These are phyloP conservation scores for Ceratobasidium sp. DNA, from an alignment of 1,284 basidiomycete species.

Conservation along the genomic window DNA sequence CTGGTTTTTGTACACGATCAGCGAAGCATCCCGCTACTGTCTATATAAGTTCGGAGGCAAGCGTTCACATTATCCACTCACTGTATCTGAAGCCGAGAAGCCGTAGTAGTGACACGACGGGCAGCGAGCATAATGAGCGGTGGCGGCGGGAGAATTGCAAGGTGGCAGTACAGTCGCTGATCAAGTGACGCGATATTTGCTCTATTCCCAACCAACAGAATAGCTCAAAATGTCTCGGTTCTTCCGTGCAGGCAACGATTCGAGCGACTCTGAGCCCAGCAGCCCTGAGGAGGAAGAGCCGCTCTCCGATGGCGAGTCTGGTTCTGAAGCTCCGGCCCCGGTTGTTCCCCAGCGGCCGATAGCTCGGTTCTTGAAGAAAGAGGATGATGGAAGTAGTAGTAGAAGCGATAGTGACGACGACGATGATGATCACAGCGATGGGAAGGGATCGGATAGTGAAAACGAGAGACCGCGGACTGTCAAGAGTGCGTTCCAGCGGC, in stretches of 20 bases:
- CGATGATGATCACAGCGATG: slow-evolving; percentile 57
- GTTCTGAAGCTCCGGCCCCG: slow-evolving; percentile 56
- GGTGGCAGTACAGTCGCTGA: neutral
- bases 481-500: slow-evolving; percentile 89
- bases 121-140: slow-evolving; percentile 34
- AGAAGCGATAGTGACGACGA: slow-evolving; percentile 59
- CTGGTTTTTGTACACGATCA: slow-evolving; percentile 83
- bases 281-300: slow-evolving; percentile 83
- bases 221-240: slow-evolving; percentile 85
- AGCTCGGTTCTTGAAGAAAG: slow-evolving; percentile 73
- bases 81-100: slow-evolving; percentile 29
- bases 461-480: slow-evolving; percentile 78
- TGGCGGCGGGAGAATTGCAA: slow-evolving; percentile 39
- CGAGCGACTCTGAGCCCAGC: slow-evolving; percentile 85
- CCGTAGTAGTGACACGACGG: slow-evolving; percentile 26
- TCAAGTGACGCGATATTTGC: slow-evolving; percentile 36
- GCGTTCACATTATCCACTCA: neutral
- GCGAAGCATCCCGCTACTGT: slow-evolving; percentile 63
- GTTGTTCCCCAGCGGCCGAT: slow-evolving; percentile 67
- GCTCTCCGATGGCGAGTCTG: slow-evolving; percentile 77
- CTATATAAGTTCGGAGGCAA: neutral
- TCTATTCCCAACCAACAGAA: slow-evolving; percentile 5
- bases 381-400: slow-evolving; percentile 65
- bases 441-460: slow-evolving; percentile 73
- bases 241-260: slow-evolving; percentile 73